Percentiles rank a stretch among this genome's conserved stretches.
phyloP scores from a whole-genome alignment of 176 grass and related monocot genomes.

The Pontederia paniculata region DNA sequence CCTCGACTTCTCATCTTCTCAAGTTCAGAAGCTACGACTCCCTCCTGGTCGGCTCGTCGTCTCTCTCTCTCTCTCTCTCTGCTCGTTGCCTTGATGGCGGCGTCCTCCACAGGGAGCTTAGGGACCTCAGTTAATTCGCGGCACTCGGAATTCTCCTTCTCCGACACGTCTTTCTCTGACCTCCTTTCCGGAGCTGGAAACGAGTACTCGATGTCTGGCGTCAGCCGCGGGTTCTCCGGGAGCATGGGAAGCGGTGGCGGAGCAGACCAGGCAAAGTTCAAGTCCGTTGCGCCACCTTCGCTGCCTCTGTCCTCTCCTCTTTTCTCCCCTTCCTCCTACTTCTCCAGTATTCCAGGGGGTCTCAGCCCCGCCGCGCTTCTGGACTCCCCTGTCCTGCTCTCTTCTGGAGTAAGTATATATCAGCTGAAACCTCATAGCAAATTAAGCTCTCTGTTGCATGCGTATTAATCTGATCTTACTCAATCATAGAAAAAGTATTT shows the following conservation, averaged over 20 bases:
- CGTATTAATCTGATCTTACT: too few species aligned
- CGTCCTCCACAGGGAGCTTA: slow-evolving; percentile 10
- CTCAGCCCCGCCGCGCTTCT: slow-evolving; percentile 23
- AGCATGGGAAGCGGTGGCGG: slow-evolving; percentile 4
- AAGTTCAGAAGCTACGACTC: too few species aligned
- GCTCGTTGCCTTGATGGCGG: not conserved
- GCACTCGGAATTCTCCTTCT: slow-evolving; percentile 21
- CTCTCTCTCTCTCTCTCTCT: not conserved
- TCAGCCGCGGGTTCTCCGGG: not conserved
- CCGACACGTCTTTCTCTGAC: slow-evolving; percentile 22
- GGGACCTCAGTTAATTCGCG: slow-evolving; percentile 12
- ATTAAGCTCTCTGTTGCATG: not conserved
- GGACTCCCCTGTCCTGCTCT: slow-evolving; percentile 24
- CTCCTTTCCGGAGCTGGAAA: slow-evolving; percentile 19
- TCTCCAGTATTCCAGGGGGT: slow-evolving; percentile 9
- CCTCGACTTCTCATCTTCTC: too few species aligned
- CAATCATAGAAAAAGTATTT: too few species aligned
- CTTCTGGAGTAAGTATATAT: slow-evolving; percentile 16
- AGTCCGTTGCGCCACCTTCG: slow-evolving; percentile 20
- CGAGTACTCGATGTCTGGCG: not conserved
- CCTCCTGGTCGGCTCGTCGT: not conserved
- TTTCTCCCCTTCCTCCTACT: slow-evolving; percentile 33
- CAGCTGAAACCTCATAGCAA: not conserved
- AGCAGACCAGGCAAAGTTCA: slow-evolving; percentile 22
- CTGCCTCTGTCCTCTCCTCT: slow-evolving; percentile 22